phyloP scores from a whole-genome alignment of 2,329 filamentous ascomycete species.

The Nigrograna mackinnonii region DNA sequence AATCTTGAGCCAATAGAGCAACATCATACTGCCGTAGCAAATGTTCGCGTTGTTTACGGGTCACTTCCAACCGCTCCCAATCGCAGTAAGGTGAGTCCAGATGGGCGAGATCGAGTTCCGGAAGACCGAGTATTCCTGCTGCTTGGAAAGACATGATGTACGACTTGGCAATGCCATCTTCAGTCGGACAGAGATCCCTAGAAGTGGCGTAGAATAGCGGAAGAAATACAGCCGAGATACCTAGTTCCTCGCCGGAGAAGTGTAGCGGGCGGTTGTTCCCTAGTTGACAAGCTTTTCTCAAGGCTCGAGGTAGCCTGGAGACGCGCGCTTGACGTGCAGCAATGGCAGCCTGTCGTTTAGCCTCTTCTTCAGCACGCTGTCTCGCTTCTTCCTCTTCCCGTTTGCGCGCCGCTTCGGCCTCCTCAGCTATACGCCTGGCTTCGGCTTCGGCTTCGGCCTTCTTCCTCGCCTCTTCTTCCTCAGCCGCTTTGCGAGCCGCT shows the following conservation, averaged over 20 bases:
- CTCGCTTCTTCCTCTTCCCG: slow-evolving; percentile 34
- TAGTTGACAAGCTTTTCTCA: slow-evolving; percentile 40
- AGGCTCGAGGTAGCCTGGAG: slow-evolving; percentile 38
- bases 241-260: slow-evolving; percentile 42
- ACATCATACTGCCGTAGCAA: slow-evolving; percentile 43
- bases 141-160: slow-evolving; percentile 45
- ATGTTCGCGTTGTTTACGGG: slow-evolving; percentile 33
- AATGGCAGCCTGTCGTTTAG: slow-evolving; percentile 28
- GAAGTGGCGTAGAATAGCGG: slow-evolving; percentile 40
- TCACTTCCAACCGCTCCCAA: slow-evolving; percentile 42
- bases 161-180: slow-evolving; percentile 21
- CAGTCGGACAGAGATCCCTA: slow-evolving; percentile 26
- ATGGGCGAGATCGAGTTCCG: slow-evolving; percentile 40
- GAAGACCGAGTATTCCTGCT: slow-evolving; percentile 44
- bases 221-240: slow-evolving; percentile 41
- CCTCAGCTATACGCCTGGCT: slow-evolving; percentile 29
- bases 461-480: slow-evolving; percentile 11
- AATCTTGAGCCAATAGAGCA: slow-evolving; percentile 42
- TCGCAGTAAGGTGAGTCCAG: slow-evolving; percentile 35
- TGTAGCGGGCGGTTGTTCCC: slow-evolving; percentile 40
- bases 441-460: slow-evolving; percentile 27
- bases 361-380: slow-evolving; percentile 32
- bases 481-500: slow-evolving; percentile 10
- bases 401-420: slow-evolving; percentile 35
- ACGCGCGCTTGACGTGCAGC: slow-evolving; percentile 37